A percentile compares a stretch with the other conserved stretches of the same genome.
Conservation (phyloP, 2,329 filamentous ascomycete species). For the Hypoxylon sp. region DNA sequence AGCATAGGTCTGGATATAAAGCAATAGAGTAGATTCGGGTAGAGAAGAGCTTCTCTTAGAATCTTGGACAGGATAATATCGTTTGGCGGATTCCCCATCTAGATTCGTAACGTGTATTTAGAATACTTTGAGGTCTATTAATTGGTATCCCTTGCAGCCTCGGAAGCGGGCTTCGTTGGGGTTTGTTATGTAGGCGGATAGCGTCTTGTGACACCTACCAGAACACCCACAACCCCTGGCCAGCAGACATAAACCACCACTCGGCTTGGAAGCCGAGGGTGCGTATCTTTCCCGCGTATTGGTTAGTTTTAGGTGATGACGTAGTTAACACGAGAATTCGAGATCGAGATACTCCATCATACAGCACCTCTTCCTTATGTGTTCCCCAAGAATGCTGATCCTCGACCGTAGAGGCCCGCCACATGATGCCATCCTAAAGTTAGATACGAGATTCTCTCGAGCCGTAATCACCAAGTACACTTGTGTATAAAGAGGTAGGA, state of each 20-base stretch:
- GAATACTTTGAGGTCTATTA: not conserved
- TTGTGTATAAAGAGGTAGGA: too few relatives aligned
- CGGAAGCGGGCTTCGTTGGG: not conserved
- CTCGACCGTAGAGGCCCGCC: not conserved
- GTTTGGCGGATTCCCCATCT: not conserved
- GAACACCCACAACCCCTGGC: not conserved
- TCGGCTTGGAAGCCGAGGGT: not conserved
- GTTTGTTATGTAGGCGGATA: not conserved
- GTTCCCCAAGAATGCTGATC: not conserved
- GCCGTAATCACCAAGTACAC: too few relatives aligned
- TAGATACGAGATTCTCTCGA: too few relatives aligned
- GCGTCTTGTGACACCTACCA: not conserved
- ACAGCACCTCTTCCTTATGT: not conserved
- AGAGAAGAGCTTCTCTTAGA: not conserved
- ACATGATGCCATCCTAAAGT: too few relatives aligned
- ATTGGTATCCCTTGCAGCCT: not conserved
- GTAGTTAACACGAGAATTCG: not conserved
- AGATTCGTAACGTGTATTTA: not conserved
- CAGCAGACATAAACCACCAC: not conserved
- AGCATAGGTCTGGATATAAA: slow-evolving; percentile 64
- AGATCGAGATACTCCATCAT: not conserved
- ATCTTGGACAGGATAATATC: not conserved
- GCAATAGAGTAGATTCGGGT: slow-evolving; percentile 56
- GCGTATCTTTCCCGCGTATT: not conserved
- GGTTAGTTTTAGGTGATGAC: not conserved